Percentiles rank a stretch among this genome's conserved stretches.
phyloP scores from a whole-genome alignment of 2,329 filamentous ascomycete species.

The Botrytis galanthina region DNA sequence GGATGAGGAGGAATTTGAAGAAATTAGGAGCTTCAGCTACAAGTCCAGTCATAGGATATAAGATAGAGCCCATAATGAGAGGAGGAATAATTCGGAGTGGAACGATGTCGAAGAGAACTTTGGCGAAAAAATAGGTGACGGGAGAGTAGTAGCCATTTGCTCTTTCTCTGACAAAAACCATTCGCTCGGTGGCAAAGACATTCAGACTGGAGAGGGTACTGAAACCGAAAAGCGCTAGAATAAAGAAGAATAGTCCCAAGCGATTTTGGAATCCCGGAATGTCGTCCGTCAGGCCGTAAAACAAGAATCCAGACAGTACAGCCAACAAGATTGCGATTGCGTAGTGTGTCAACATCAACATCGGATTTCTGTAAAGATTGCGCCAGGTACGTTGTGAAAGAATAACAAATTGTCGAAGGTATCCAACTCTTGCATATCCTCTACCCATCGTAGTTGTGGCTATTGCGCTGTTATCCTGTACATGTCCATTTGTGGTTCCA shows the following conservation, averaged over 20 bases:
- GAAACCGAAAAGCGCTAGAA: slow-evolving; percentile 93
- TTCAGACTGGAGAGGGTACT: slow-evolving; percentile 91
- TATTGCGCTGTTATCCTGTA: slow-evolving; percentile 49
- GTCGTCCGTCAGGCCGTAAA: slow-evolving; percentile 94
- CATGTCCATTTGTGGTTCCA: slow-evolving; percentile 54
- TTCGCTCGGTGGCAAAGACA: slow-evolving; percentile 86
- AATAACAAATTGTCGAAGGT: slow-evolving; percentile 80
- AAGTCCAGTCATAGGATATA: slow-evolving; percentile 97
- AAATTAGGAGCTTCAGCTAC: slow-evolving; percentile 81
- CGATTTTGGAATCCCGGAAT: slow-evolving; percentile 98
- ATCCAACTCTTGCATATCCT: slow-evolving; percentile 79
- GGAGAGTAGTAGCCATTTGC: slow-evolving; percentile 97
- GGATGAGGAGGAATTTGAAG: slow-evolving; percentile 83
- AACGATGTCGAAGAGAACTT: slow-evolving; percentile 97
- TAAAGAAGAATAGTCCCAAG: slow-evolving; percentile 95
- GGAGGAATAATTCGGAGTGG: slow-evolving; percentile 92
- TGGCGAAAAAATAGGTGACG: slow-evolving; percentile 89
- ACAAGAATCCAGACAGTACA: slow-evolving; percentile 90
- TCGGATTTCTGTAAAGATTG: slow-evolving; percentile 94
- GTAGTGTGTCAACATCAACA: slow-evolving; percentile 98
- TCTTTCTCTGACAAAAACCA: slow-evolving; percentile 88
- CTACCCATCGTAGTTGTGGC: slow-evolving; percentile 59
- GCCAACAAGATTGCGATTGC: slow-evolving; percentile 93
- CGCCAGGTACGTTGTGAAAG: slow-evolving; percentile 91
- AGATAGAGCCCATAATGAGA: slow-evolving; percentile 89